phyloP scores from a whole-genome alignment of 345 rosid genomes.

The Toxicodendron radicans region DNA sequence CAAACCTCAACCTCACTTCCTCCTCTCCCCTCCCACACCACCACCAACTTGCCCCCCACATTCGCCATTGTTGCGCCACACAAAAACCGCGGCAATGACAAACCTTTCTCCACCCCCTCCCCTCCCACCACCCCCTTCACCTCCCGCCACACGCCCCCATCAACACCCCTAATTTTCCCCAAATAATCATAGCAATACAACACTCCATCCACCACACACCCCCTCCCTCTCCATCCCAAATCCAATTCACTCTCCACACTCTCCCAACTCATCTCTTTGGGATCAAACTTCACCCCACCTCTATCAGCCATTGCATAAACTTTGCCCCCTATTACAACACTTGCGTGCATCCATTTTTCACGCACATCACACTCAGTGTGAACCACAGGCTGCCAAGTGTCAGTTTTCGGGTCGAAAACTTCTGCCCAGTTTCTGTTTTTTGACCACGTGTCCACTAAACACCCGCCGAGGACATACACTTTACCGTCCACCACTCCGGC shows the following conservation, averaged over 20 bases:
- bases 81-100: constrained; percentile 56
- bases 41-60: constrained; percentile 76
- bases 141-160: constrained; percentile 20
- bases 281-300: constrained; percentile 70
- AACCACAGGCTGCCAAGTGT: constrained; percentile 69
- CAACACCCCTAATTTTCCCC: constrained; percentile 92
- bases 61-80: constrained; percentile 83
- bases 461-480: constrained; percentile 79
- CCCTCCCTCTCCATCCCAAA: constrained; percentile 94
- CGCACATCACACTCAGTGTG: constrained; percentile 50
- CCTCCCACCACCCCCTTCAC: constrained; percentile 59
- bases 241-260: constrained; percentile 60
- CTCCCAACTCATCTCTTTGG: constrained; percentile 49
- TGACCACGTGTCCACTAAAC: constrained; percentile 54
- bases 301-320: constrained; percentile 88
- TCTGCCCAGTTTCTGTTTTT: constrained; percentile 73
- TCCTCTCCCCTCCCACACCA: constrained; percentile 69
- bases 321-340: constrained; percentile 63
- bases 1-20: constrained; percentile 62
- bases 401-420: constrained; percentile 44
- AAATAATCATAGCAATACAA: constrained; percentile 82
- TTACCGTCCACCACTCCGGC: constrained; percentile 54
- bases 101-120: constrained; percentile 46
- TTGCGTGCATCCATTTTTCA: constrained; percentile 95
- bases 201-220: constrained; percentile 68